Evolutionary conservation across 768 basidiomycete genomes (phyloP).

Genomic region (Rhizopogon roseolus): DNA sequence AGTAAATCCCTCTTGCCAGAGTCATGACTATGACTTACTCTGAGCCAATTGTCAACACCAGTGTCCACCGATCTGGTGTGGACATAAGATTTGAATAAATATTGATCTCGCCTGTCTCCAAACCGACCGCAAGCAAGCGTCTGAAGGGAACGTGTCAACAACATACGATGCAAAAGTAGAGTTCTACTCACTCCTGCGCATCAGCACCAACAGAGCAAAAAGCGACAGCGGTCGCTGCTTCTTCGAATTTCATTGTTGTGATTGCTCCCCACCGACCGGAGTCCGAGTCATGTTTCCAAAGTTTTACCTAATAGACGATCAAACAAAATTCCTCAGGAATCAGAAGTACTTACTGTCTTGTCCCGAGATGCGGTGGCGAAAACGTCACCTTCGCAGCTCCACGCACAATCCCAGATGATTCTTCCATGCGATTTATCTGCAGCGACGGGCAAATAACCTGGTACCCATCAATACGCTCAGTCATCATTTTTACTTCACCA

Average conservation of each 20-base stretch:
- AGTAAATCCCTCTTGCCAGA: not conserved
- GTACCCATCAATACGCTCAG: not conserved
- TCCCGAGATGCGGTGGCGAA: slow-evolving; percentile 96
- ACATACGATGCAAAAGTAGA: not conserved
- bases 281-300: slow-evolving; percentile 54
- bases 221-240: slow-evolving; percentile 82
- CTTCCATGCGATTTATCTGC: slow-evolving; percentile 83
- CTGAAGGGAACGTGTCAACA: slow-evolving; percentile 17
- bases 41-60: slow-evolving; percentile 39
- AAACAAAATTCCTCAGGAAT: not conserved
- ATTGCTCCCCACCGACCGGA: slow-evolving; percentile 49
- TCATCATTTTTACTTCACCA: not conserved
- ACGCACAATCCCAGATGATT: slow-evolving; percentile 95
- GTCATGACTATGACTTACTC: slow-evolving; percentile 35
- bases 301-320: slow-evolving; percentile 56
- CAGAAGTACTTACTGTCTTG: slow-evolving; percentile 64
- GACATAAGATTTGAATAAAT: slow-evolving; percentile 44
- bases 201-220: slow-evolving; percentile 39
- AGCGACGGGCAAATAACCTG: slow-evolving; percentile 59
- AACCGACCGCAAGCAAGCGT: slow-evolving; percentile 72
- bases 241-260: slow-evolving; percentile 61
- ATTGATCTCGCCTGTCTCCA: slow-evolving; percentile 75
- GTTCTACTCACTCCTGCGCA: slow-evolving; percentile 34
- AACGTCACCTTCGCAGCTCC: slow-evolving; percentile 68
- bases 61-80: slow-evolving; percentile 40